phyloP scores from a whole-genome alignment of 805 yeast genomes.

The Starmerella potacharoeniae region DNA sequence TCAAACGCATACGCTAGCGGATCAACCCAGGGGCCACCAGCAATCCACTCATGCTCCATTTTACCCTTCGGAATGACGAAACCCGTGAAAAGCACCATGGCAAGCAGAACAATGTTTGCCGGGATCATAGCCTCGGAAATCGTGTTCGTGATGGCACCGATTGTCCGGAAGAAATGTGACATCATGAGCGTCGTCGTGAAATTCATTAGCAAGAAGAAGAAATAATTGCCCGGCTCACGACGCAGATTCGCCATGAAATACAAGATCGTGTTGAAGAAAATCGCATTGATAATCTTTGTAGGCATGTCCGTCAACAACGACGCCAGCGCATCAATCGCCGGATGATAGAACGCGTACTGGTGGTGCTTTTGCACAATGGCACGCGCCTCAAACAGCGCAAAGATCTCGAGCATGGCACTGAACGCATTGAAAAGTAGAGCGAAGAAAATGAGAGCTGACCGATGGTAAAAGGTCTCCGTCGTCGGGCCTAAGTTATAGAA shows the following conservation, averaged over 20 bases:
- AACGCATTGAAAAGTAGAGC: constrained; percentile 51
- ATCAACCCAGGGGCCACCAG: constrained; percentile 50
- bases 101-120: constrained; percentile 44
- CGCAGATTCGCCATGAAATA: constrained; percentile 49
- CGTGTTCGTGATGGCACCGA: constrained; percentile 41
- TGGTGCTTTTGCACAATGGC: constrained; percentile 61
- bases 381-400: constrained; percentile 39
- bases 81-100: constrained; percentile 50
- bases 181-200: constrained; percentile 37
- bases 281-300: constrained; percentile 38
- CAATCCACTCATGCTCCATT: constrained; percentile 57
- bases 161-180: constrained; percentile 41
- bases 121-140: constrained; percentile 49
- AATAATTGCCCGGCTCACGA: constrained; percentile 42
- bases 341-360: constrained; percentile 58
- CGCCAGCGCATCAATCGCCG: constrained; percentile 62
- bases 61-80: constrained; percentile 45
- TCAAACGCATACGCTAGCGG: constrained; percentile 53
- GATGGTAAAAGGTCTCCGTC: constrained; percentile 48
- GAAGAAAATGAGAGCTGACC: constrained; percentile 56
- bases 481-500: constrained; percentile 41
- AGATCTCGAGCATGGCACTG: constrained; percentile 46
- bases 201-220: constrained; percentile 39
- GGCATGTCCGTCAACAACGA: constrained; percentile 53
- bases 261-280: constrained; percentile 38